Evolutionary conservation across 495 filamentous ascomycete genomes (phyloP), one percentile per base, ranked within the genome.

Genomic region (Letharia columbiana): DNA sequence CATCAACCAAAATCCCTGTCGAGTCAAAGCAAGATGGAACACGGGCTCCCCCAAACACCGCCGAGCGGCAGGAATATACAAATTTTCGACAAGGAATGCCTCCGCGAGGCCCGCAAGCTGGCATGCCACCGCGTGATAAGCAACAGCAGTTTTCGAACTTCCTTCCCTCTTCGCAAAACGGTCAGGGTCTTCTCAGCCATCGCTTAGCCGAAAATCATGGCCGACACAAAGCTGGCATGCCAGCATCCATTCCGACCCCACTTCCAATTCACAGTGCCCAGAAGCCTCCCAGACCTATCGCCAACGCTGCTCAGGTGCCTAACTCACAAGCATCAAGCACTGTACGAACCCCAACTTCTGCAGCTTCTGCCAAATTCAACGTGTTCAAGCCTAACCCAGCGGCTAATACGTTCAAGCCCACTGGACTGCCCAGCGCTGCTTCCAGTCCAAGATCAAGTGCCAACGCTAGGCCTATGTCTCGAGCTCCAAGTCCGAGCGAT

Each of bases 341-440:
- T 40, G 61, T 77, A n/a, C 81, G 80, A 42, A 81, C 78, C 13
- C 78, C 81, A 2, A 78, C 76, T 0, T 81, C 81, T 40, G 78
- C 81, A 62, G 77, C 81, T 56, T 82, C 84, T 13, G 81, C 80
- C 37, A 88, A 90, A 73, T 84, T 96, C 77, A 95, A 96, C 69
- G 91, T 89, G 3, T 96, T 96, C 77, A 85, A 87, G 68, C 91
- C 91, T 5, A 92, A 87, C 71, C 85, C 90, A 12, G 86, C 88
- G 49, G 91, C 91, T 5, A 86, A 80, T 56, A 79, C 87, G 0
- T 96, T 96, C 75, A 90, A 83, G 66, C 91, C 91, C n/a, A 82
- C 80, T 69, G 83, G 80, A 47, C 75, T 80, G 67, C 82, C 80
- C 60, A 87, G 84, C 69, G 80, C 78, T 66, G 79, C 83, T 23